A percentile compares a stretch with the other conserved stretches of the same genome.
Evolutionary conservation across 768 basidiomycete genomes (phyloP).

Genomic region (Boletus subparvulus): DNA sequence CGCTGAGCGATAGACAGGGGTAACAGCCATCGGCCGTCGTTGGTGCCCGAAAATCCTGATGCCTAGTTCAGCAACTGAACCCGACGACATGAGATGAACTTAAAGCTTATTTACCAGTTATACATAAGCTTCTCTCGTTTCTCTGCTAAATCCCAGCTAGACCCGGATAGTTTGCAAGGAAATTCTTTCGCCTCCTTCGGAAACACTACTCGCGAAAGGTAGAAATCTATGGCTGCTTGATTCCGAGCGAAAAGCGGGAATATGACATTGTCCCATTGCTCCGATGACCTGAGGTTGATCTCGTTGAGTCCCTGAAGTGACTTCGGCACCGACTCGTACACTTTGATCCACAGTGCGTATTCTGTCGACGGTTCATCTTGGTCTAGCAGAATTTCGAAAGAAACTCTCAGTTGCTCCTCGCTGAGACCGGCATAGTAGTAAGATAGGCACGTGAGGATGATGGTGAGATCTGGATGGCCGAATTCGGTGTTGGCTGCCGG

Average conservation of each 20-base stretch:
- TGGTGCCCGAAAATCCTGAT: slow-evolving; percentile 40
- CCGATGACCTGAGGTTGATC: slow-evolving; percentile 3
- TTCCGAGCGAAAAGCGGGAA: slow-evolving; percentile 3
- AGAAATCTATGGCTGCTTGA: slow-evolving; percentile 3
- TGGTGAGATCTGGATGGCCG: slow-evolving; percentile 35
- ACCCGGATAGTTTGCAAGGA: slow-evolving; percentile 26
- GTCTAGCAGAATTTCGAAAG: neutral
- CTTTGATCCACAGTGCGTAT: neutral
- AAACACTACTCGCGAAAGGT: slow-evolving; percentile 34
- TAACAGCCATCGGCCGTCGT: slow-evolving; percentile 37
- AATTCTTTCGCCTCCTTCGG: slow-evolving; percentile 35
- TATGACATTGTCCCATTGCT: slow-evolving; percentile 1
- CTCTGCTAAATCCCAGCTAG: slow-evolving; percentile 38
- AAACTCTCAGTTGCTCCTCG: neutral
- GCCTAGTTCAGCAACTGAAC: neutral
- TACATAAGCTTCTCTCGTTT: slow-evolving; percentile 7
- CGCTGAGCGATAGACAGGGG: slow-evolving; percentile 32
- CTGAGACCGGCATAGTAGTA: slow-evolving; percentile 31
- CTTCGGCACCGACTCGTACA: neutral
- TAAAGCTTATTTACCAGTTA: slow-evolving; percentile 1
- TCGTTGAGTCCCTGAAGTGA: neutral
- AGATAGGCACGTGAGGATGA: slow-evolving; percentile 31
- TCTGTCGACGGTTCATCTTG: neutral
- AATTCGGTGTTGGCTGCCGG: slow-evolving; percentile 33
- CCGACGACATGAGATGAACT: neutral